phyloP scores from a whole-genome alignment of 352 stramenopile species.

The Pilasporangium apinafurcum region DNA sequence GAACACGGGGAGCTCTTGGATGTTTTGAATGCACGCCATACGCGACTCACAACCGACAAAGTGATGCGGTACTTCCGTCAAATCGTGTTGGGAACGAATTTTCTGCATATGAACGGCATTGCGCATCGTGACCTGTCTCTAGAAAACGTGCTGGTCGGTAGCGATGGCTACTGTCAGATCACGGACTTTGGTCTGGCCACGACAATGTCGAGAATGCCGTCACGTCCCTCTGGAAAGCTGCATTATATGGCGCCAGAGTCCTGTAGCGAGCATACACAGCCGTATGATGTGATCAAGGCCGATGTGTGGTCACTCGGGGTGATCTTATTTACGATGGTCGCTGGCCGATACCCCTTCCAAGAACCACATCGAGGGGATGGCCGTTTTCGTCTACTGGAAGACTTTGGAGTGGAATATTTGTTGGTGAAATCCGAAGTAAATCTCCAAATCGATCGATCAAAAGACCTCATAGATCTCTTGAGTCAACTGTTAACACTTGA shows the following conservation, averaged over 20 bases:
- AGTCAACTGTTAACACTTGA: conserved; percentile 49
- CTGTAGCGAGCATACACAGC: conserved; percentile 16
- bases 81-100: conserved; percentile 49
- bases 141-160: conserved; percentile 78
- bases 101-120: conserved; percentile 70
- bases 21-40: conserved; percentile 49
- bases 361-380: conserved; percentile 45
- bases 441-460: conserved; percentile 17
- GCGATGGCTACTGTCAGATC: conserved; percentile 59
- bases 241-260: conserved; percentile 80
- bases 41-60: conserved; percentile 17
- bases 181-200: conserved; percentile 77
- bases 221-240: conserved; percentile 59
- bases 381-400: conserved; percentile 46
- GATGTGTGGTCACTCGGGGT: conserved; percentile 82
- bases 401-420: conserved; percentile 59
- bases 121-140: conserved; percentile 78
- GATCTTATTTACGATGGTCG: conserved; percentile 73
- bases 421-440: conserved; percentile 64
- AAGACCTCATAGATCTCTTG: conserved; percentile 54
- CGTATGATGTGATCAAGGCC: conserved; percentile 53
- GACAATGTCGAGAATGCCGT: conserved; percentile 12
- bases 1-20: conserved; percentile 57
- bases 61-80: conserved; percentile 62
- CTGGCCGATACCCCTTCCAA: conserved; percentile 54